Percentiles rank a stretch among this genome's conserved stretches.
phyloP scores from a whole-genome alignment of 116 monocot species.

The Dioscorea cayenensis region DNA sequence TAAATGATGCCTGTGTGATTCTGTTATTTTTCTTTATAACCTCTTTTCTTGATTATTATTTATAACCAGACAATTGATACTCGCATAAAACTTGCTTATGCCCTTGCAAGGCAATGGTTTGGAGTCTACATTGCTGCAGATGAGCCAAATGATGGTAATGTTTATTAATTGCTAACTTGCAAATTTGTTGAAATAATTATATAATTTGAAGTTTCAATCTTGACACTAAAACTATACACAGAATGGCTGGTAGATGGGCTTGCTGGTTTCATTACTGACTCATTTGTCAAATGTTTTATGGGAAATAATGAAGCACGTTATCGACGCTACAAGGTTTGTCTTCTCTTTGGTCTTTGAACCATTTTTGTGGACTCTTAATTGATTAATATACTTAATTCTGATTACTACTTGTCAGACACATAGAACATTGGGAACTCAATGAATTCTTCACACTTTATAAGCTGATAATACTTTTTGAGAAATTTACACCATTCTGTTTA shows the following conservation, averaged over 20 bases:
- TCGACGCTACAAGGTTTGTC: slow-evolving; percentile 81
- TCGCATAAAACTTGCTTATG: slow-evolving; percentile 89
- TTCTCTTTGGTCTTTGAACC: neutral
- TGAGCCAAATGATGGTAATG: slow-evolving; percentile 73
- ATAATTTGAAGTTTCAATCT: neutral
- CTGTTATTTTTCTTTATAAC: neutral
- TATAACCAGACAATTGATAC: slow-evolving; percentile 68
- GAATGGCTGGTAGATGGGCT: slow-evolving; percentile 95
- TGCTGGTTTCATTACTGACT: slow-evolving; percentile 95
- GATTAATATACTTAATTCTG: neutral
- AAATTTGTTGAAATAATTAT: neutral
- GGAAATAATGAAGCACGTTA: slow-evolving; percentile 98
- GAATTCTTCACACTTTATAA: no score
- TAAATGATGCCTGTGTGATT: neutral
- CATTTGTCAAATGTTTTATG: slow-evolving; percentile 69
- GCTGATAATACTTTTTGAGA: no score
- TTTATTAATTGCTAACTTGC: neutral
- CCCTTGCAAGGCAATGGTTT: slow-evolving; percentile 98
- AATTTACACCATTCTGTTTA: no score
- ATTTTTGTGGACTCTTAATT: neutral
- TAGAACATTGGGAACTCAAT: neutral
- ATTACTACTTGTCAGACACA: neutral
- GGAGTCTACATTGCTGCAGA: slow-evolving; percentile 77
- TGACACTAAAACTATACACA: slow-evolving; percentile 14
- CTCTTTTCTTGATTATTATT: slow-evolving; percentile 1